Evolutionary conservation across 1,284 basidiomycete genomes (phyloP), one percentile per base, ranked within the genome.

Genomic region (Rhodotorula sp.): DNA sequence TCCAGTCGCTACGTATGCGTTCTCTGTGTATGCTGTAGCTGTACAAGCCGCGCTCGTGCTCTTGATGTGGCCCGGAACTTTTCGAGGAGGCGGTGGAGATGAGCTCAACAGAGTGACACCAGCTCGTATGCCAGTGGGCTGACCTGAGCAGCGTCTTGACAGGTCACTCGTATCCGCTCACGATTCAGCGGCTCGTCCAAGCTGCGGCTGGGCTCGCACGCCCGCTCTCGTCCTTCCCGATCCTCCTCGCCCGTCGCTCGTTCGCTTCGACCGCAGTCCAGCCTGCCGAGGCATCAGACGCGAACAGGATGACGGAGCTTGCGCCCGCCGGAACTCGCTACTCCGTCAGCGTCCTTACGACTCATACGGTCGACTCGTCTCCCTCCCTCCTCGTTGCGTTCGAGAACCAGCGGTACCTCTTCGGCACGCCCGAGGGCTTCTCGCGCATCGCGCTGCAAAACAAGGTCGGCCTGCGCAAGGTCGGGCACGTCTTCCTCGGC

Each of bases 331-430:
- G 68, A 34, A 67, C 72, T 46, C 63, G 72, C 17, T 76, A 63
- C 70, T 52, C 67, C 3, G 34, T 74, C 25, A 65, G 64, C 49
- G 66, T 76, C 56, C 70, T 76, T 23, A 68, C 74, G 12, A 72
- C 72, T 3, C 55, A 71, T 23, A 64, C 72, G 19, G 60, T 64
- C 50, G 77, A 78, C 56, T 73, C 77, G 16, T 44, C 55, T 7
- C 77, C 77, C 0, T 67, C 73, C 49, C 71, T 77, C n/a, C 68
- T 75, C 46, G 68, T 78, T 61, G 54, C 70, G 3, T 78, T 77
- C 68, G 68, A 70, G 21, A 23, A 53, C n/a, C 65, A 71, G 25
- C 68, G 75, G 2, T 78, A 78, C 67, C 67, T 78, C 10, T 78
- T 78, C 74, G 72, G 72, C 64, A 62, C 71, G 27, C 75, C 75